phyloP scores from a whole-genome alignment of 2,329 filamentous ascomycete species.

The Diaporthe sp. region DNA sequence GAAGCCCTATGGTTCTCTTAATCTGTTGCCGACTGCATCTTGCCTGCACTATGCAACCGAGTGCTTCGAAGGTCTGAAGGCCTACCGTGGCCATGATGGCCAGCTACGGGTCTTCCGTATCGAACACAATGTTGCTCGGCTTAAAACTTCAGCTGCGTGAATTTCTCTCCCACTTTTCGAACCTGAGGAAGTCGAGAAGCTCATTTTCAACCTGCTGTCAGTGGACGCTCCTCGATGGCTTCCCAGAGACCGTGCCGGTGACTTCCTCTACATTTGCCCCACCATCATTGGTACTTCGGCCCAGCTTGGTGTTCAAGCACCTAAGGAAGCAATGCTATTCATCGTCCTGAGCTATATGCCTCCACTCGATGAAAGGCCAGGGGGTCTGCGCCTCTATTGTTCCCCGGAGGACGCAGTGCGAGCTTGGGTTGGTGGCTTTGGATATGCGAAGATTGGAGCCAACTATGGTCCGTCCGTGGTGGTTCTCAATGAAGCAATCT shows the following conservation, averaged over 20 bases:
- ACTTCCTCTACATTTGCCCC: not conserved
- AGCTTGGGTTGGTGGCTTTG: not conserved
- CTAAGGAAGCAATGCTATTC: not conserved
- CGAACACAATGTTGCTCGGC: not conserved
- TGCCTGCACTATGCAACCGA: not conserved
- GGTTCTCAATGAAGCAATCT: not conserved
- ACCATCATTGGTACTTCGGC: not conserved
- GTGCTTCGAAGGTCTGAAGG: not conserved
- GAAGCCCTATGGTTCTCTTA: not conserved
- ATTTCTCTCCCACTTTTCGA: not conserved
- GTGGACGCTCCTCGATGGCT: not conserved
- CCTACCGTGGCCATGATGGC: not conserved
- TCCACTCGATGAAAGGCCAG: not conserved
- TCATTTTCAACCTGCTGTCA: not conserved
- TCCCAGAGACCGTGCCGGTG: not conserved
- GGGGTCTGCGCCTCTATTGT: not conserved
- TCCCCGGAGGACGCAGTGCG: not conserved
- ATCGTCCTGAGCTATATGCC: not conserved
- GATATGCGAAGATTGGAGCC: not conserved
- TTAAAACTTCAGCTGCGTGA: not conserved
- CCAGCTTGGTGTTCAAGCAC: not conserved
- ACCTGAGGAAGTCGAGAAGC: not conserved
- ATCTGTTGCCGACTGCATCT: not conserved
- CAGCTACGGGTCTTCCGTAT: not conserved
- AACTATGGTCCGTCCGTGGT: not conserved